Base-by-base conservation (phyloP, 73 alveolate species). In the Halteria grandinella region DNA sequence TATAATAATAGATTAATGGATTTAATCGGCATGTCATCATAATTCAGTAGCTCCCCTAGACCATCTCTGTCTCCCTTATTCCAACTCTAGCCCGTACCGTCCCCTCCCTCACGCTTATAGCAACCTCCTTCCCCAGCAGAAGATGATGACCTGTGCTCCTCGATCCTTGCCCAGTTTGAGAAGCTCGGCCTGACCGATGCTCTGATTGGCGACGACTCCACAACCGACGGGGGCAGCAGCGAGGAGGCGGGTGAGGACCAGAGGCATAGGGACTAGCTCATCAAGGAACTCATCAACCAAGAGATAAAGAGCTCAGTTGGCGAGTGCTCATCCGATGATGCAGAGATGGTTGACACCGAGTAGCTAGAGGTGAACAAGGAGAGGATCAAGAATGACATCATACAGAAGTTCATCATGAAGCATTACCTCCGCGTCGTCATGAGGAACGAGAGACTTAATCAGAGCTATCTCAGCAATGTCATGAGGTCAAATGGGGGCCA, bases 181-280 rank as follows among this genome's bases (percentile, higher is more conserved):
- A 57, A 14, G 54, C 6, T 57, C 36, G 36, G 54, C 34, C 36
- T 57, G 74, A n/a, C n/a, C n/a, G n/a, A n/a, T n/a, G n/a, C n/a
- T n/a, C n/a, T n/a, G n/a, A n/a, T n/a, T n/a, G 78, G 41, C 15
- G 78, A 62, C 11, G 29, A 27, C 44, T 17, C 44, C 11, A 40
- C 78, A n/a, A 62, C 78, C 20, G 8, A 48, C 6, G 78, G 41
- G 6, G 41, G 78, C 44, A n/a, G n/a, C n/a, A n/a, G n/a, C n/a
- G n/a, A n/a, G n/a, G n/a, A n/a, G n/a, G n/a, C n/a, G n/a, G 78
- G 41, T 17, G 78, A 62, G 18, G 78, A 62, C 15, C 6, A 11
- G 12, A 62, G 27, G 27, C 23, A 62, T 21, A 10, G 78, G 17
- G 78, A 62, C 31, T 14, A 10, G 23, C 8, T 62, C 15, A 8